These are phyloP conservation scores for Blepharisma undulans DNA, from an alignment of 169 alveolate genomes.

Conservation along the genomic window DNA sequence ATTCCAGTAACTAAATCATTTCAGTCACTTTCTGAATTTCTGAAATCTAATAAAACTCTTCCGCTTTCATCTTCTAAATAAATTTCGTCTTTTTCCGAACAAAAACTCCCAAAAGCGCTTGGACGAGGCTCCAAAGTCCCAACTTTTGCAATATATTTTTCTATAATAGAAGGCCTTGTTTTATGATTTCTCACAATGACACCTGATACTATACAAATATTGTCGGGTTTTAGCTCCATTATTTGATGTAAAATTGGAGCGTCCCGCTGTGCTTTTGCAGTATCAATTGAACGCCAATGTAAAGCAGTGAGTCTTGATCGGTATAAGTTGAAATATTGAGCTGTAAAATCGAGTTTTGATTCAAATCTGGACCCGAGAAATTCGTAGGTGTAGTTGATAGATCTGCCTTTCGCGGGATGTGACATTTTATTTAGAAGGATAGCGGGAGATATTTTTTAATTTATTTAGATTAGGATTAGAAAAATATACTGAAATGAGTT, in stretches of 20 bases:
- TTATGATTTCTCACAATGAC: slow-evolving; percentile 7
- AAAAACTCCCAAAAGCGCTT: not conserved
- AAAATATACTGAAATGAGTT: too few relatives aligned
- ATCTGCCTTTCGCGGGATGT: not conserved
- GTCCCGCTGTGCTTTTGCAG: not conserved
- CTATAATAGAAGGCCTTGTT: not conserved
- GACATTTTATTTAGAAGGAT: not conserved
- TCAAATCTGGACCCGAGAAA: not conserved
- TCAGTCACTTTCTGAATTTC: not conserved
- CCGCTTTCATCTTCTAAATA: slow-evolving; percentile 34
- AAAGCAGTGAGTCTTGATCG: not conserved
- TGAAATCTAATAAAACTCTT: not conserved
- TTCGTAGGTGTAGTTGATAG: not conserved
- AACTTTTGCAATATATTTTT: slow-evolving; percentile 16
- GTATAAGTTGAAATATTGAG: slow-evolving; percentile 28
- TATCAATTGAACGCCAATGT: not conserved
- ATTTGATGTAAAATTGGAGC: not conserved
- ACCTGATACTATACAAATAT: not conserved
- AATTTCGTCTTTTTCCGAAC: not conserved
- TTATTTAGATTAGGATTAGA: too few relatives aligned
- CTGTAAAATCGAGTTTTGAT: not conserved
- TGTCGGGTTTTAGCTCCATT: not conserved
- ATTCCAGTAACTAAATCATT: slow-evolving; percentile 14
- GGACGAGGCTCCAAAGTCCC: slow-evolving; percentile 15
- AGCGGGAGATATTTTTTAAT: not conserved